phyloP scores from a whole-genome alignment of 1,284 basidiomycete species.

The Tranzscheliella williamsii region DNA sequence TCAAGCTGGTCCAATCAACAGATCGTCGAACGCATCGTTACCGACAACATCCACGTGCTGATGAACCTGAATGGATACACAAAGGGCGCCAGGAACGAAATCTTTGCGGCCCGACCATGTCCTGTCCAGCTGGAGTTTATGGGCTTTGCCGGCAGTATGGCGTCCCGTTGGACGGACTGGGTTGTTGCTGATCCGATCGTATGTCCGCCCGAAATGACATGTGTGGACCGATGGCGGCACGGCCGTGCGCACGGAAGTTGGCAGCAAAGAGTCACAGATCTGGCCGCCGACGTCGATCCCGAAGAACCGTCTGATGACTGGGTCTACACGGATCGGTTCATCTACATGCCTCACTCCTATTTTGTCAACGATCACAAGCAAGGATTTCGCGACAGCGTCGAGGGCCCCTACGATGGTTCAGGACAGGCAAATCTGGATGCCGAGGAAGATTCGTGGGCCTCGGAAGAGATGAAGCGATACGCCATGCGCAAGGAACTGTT shows the following conservation, averaged over 20 bases:
- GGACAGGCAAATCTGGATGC: conserved; percentile 1
- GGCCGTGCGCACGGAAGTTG: not conserved
- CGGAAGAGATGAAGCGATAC: conserved; percentile 65
- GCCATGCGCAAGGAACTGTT: conserved; percentile 64
- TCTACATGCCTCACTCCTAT: conserved; percentile 67
- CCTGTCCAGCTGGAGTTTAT: conserved; percentile 69
- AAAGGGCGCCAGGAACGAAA: conserved; percentile 70
- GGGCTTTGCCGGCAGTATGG: conserved; percentile 66
- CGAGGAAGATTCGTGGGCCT: conserved; percentile 63
- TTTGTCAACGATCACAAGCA: conserved; percentile 71
- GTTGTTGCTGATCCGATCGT: conserved; percentile 67
- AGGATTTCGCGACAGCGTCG: conserved; percentile 61
- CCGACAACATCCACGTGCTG: conserved; percentile 68
- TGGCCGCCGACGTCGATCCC: conserved; percentile 66
- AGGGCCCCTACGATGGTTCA: not conserved
- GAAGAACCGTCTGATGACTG: conserved; percentile 65
- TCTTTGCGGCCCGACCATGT: conserved; percentile 69
- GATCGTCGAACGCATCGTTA: conserved; percentile 64
- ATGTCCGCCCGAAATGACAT: conserved; percentile 65
- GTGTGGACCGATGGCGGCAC: conserved; percentile 63
- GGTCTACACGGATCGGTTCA: conserved; percentile 65
- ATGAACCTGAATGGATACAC: conserved; percentile 71
- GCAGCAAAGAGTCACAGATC: conserved; percentile 54
- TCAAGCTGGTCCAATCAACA: conserved; percentile 64
- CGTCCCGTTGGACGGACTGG: conserved; percentile 70